Evolutionary conservation across 2,329 filamentous ascomycete species (phyloP).

Genomic region (Venturia nashicola): DNA sequence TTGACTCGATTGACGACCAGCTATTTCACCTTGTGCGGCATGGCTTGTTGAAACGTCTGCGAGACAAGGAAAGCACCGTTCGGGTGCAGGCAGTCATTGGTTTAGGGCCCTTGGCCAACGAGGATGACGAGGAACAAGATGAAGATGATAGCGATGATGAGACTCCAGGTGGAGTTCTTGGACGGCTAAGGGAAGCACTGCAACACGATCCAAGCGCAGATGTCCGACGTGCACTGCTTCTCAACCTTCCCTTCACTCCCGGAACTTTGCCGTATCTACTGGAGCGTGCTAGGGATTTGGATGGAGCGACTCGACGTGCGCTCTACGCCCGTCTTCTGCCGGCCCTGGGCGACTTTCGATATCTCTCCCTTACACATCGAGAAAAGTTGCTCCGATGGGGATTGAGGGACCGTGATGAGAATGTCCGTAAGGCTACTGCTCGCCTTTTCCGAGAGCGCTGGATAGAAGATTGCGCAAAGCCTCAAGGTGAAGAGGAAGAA

Average conservation of each 20-base stretch:
- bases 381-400: conserved; percentile 96
- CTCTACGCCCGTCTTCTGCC: conserved; percentile 82
- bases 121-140: conserved; percentile 48
- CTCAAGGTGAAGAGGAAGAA: conserved; percentile 37
- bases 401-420: conserved; percentile 83
- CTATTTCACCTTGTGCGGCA: conserved; percentile 73
- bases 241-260: conserved; percentile 80
- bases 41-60: conserved; percentile 69
- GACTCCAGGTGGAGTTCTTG: conserved; percentile 56
- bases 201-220: conserved; percentile 93
- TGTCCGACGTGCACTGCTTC: conserved; percentile 73
- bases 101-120: conserved; percentile 65
- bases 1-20: conserved; percentile 86
- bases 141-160: conserved; percentile 60
- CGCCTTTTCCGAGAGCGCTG: conserved; percentile 89
- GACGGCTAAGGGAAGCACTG: conserved; percentile 75
- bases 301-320: conserved; percentile 69
- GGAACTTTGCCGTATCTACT: conserved; percentile 75
- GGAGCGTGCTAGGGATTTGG: conserved; percentile 81
- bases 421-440: conserved; percentile 81
- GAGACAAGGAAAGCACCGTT: conserved; percentile 89
- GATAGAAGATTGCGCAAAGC: conserved; percentile 84
- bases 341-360: conserved; percentile 83
- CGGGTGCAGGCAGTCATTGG: conserved; percentile 85
- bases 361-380: conserved; percentile 83